Evolutionary conservation across 1,139 yeast species (phyloP).

Genomic region (Yamadazyma friedrichii): DNA sequence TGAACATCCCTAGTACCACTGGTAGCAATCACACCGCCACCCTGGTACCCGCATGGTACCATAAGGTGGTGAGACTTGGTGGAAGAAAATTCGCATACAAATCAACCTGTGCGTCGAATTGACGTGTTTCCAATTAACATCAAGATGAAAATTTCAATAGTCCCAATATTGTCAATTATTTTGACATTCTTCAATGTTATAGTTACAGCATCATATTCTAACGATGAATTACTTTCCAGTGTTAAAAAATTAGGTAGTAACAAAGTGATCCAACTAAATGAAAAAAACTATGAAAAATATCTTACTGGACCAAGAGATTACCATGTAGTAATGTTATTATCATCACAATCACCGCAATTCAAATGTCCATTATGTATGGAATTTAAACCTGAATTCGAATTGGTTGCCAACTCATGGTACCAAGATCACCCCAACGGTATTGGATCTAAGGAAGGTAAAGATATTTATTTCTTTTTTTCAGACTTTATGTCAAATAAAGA

Average conservation of each 20-base stretch:
- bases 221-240: conserved; percentile 24
- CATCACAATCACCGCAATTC: conserved; percentile 71
- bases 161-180: conserved; percentile 5
- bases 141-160: conserved; percentile 6
- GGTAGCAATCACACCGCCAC: background rate
- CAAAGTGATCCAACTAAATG: conserved; percentile 46
- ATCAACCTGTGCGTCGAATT: conserved; percentile 1
- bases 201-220: conserved; percentile 28
- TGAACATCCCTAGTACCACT: background rate
- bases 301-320: conserved; percentile 72
- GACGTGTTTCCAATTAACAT: conserved; percentile 2
- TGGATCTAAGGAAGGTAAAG: conserved; percentile 24
- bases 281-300: conserved; percentile 56
- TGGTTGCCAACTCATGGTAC: conserved; percentile 60
- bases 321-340: conserved; percentile 62
- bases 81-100: background rate
- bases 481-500: conserved; percentile 62
- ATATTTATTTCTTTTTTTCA: conserved; percentile 68
- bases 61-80: background rate
- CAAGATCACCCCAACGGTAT: conserved; percentile 39
- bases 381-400: conserved; percentile 62
- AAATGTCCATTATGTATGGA: conserved; percentile 77
- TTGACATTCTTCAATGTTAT: conserved; percentile 9
- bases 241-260: conserved; percentile 19
- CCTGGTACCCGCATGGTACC: background rate